Evolutionary conservation across 768 basidiomycete genomes (phyloP).

Genomic region (Leccinum olivaceopallidum): DNA sequence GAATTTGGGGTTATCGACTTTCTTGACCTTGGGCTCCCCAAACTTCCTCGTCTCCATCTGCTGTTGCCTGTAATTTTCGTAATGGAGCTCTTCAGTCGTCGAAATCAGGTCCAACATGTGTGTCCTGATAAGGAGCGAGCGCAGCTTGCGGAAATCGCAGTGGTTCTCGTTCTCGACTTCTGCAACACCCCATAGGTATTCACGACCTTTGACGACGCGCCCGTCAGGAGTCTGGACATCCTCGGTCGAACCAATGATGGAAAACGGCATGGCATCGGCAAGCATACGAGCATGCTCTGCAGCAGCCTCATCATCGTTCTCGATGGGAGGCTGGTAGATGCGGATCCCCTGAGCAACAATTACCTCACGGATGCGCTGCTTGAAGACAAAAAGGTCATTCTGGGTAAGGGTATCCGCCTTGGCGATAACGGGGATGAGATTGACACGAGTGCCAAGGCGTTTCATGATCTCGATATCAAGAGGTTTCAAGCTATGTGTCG

Average conservation of each 20-base stretch:
- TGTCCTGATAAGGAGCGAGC: slow-evolving; percentile 92
- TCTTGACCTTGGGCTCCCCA: slow-evolving; percentile 97
- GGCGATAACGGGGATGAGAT: slow-evolving; percentile 95
- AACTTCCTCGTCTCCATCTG: slow-evolving; percentile 99
- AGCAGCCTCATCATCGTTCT: slow-evolving; percentile 81
- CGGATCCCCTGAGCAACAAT: slow-evolving; percentile 90
- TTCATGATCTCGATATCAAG: slow-evolving; percentile 99
- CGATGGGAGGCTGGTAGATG: slow-evolving; percentile 92
- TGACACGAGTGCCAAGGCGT: slow-evolving; percentile 95
- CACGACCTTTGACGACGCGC: slow-evolving; percentile 91
- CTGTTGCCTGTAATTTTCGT: slow-evolving; percentile 96
- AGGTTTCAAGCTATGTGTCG: slow-evolving; percentile 71
- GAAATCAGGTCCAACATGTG: slow-evolving; percentile 99
- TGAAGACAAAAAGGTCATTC: slow-evolving; percentile 87
- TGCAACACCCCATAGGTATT: slow-evolving; percentile 99
- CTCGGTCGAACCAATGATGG: slow-evolving; percentile 96
- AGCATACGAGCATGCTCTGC: slow-evolving; percentile 89
- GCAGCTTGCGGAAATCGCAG: slow-evolving; percentile 98
- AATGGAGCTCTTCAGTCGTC: slow-evolving; percentile 93
- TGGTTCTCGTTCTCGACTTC: slow-evolving; percentile 99
- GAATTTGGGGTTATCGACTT: slow-evolving; percentile 99
- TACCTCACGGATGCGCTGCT: slow-evolving; percentile 91
- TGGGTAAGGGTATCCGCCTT: slow-evolving; percentile 98
- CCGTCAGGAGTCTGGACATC: slow-evolving; percentile 93
- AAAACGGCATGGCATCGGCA: slow-evolving; percentile 94